Evolutionary conservation across 2,329 filamentous ascomycete species (phyloP), one percentile per base, ranked within the genome.

Genomic region (Monosporascus sp.): DNA sequence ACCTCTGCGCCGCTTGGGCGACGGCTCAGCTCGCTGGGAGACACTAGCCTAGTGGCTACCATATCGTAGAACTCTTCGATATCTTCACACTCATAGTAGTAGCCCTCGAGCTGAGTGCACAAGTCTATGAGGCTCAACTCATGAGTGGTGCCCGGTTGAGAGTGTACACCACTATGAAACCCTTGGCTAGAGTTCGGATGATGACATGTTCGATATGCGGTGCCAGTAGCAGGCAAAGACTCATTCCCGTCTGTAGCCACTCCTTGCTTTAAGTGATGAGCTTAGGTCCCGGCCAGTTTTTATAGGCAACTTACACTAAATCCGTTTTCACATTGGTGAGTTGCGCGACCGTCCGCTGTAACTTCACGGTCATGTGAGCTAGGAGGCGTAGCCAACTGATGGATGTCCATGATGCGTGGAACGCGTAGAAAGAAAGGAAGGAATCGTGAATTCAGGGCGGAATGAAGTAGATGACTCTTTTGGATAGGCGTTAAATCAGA

Each of bases 101-200:
- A 17, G 14, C 49, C 53, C 38, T 56, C 52, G 20, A 54, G 36
- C 27, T 54, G 47, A 14, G 52, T 53, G 46, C 55, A 58, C 3
- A 55, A 20, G 27, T 57, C 54, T 17, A 56, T 34, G 16, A 56
- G 36, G 22, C 48, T 50, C 24, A 55, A 40, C 24, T 55, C 51
- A 17, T 41, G 48, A 40, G 19, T 31, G 14, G 36, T 51, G 26
- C 37, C 37, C 5, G 41, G 20, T 34, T 36, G 22, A 22, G 22
- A 22, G 20, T 14, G n/a, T n/a, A 19, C n/a, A n/a, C 7, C 40
- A 20, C 19, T 9, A 6, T 31, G 20, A 22, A 31, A 26, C 16
- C 9, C 26, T 19, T 27, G 24, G 7, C n/a, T 44, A 26, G 17
- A n/a, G 27, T 44, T 16, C 20, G 24, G 38, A 17, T 9, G 8